Evolutionary conservation across 495 filamentous ascomycete genomes (phyloP).

Genomic region (Penicillium fimorum): DNA sequence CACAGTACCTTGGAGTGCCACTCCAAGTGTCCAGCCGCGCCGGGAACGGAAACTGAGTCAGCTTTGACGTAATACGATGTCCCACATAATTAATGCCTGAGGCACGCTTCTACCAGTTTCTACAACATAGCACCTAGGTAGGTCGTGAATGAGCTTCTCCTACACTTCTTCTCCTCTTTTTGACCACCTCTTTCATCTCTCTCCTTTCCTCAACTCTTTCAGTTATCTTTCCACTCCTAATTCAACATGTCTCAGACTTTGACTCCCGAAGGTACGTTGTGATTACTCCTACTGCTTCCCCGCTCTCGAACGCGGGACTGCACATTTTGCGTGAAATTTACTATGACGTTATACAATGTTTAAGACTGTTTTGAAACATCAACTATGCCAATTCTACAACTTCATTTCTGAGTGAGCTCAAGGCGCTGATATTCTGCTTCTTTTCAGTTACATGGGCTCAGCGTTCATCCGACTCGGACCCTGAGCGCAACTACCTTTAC

Average conservation of each 20-base stretch:
- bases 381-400: slow-evolving; percentile 3
- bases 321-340: slow-evolving; percentile 27
- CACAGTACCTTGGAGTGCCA: neutral
- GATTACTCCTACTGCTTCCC: slow-evolving; percentile 39
- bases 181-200: slow-evolving; percentile 9
- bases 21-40: neutral
- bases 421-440: slow-evolving; percentile 21
- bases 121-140: slow-evolving; percentile 10
- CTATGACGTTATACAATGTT: slow-evolving; percentile 16
- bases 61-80: slow-evolving; percentile 10
- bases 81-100: slow-evolving; percentile 12
- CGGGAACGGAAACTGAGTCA: slow-evolving; percentile 22
- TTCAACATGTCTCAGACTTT: slow-evolving; percentile 35
- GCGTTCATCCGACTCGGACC: slow-evolving; percentile 78
- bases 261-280: slow-evolving; percentile 44
- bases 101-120: slow-evolving; percentile 18
- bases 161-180: slow-evolving; percentile 10
- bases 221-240: neutral
- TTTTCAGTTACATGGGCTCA: slow-evolving; percentile 90
- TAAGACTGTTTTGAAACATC: neutral
- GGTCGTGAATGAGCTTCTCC: slow-evolving; percentile 9
- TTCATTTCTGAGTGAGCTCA: neutral
- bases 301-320: slow-evolving; percentile 21
- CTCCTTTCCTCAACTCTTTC: slow-evolving; percentile 2
- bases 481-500: slow-evolving; percentile 87